These are phyloP conservation scores for Yamadazyma sp. DNA, from an alignment of 805 yeast genomes.

Conservation along the genomic window DNA sequence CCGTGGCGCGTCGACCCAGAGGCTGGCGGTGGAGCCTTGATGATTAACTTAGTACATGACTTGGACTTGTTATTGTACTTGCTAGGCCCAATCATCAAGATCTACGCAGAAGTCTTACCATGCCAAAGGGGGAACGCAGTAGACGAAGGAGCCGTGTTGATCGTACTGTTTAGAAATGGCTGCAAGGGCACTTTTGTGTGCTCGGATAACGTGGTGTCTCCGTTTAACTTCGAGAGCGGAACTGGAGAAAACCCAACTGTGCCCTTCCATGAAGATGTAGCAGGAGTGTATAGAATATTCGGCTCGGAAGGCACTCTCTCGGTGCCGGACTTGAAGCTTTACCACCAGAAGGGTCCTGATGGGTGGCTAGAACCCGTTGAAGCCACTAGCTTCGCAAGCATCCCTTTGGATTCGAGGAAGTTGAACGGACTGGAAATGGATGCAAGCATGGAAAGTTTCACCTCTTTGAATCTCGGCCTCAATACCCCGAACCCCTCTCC, in stretches of 20 bases:
- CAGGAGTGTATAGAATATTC: slow-evolving; percentile 38
- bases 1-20: slow-evolving; percentile 32
- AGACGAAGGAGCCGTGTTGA: slow-evolving; percentile 41
- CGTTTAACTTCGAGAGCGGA: slow-evolving; percentile 38
- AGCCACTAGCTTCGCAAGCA: slow-evolving; percentile 5
- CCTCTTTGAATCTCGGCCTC: slow-evolving; percentile 1
- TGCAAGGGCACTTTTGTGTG: slow-evolving; percentile 38
- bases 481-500: slow-evolving; percentile 14
- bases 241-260: slow-evolving; percentile 42
- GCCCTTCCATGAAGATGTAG: slow-evolving; percentile 27
- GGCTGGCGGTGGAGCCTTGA: slow-evolving; percentile 37
- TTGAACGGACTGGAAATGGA: neutral
- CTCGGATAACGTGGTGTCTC: slow-evolving; percentile 38
- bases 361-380: slow-evolving; percentile 26
- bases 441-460: neutral
- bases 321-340: slow-evolving; percentile 36
- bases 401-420: too few relatives aligned
- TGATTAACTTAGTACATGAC: slow-evolving; percentile 41
- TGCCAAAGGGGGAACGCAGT: slow-evolving; percentile 32
- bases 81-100: slow-evolving; percentile 38
- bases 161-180: slow-evolving; percentile 32
- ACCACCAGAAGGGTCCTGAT: slow-evolving; percentile 23
- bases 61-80: slow-evolving; percentile 37
- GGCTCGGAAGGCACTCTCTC: slow-evolving; percentile 41
- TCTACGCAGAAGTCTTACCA: slow-evolving; percentile 35